Conservation (phyloP, 2,329 filamentous ascomycete species). For the Verticillium nubilum region DNA sequence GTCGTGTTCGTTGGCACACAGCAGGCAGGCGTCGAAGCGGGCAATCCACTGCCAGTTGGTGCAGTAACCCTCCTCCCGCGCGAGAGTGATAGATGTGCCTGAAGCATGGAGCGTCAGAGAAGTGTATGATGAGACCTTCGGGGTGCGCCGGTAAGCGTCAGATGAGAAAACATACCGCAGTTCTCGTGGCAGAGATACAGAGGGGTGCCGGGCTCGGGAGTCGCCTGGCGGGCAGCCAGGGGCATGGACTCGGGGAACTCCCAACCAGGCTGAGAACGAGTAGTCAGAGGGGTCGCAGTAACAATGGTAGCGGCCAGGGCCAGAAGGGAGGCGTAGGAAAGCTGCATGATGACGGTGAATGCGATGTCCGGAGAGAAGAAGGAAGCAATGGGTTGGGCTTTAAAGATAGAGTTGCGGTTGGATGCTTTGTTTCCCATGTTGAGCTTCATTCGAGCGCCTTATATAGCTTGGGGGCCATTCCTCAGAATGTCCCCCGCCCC, state of each 20-base stretch:
- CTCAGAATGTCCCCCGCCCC: background rate
- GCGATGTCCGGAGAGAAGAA: background rate
- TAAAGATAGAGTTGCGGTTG: no score
- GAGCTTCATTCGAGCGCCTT: background rate
- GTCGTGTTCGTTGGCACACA: constrained; percentile 34
- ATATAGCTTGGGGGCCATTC: background rate
- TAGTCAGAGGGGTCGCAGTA: constrained; percentile 10
- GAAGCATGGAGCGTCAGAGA: background rate
- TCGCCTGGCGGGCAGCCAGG: constrained; percentile 35
- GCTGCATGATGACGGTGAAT: constrained; percentile 20
- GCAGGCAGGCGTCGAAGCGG: constrained; percentile 36
- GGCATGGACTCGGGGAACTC: constrained; percentile 22
- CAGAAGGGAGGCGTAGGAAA: constrained; percentile 16
- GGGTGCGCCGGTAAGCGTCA: no score
- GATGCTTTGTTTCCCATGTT: no score
- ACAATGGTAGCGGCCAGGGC: constrained; percentile 21
- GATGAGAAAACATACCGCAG: constrained; percentile 39
- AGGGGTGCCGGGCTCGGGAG: constrained; percentile 25
- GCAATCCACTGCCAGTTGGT: constrained; percentile 16
- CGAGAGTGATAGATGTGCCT: constrained; percentile 27
- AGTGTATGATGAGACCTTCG: no score
- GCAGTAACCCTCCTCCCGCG: constrained; percentile 25
- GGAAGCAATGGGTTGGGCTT: no score
- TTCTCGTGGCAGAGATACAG: constrained; percentile 43
- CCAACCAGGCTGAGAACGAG: constrained; percentile 13